Evolutionary conservation across 345 rosid genomes (phyloP), one percentile per base, ranked within the genome.

Genomic region (Eucalyptus pauciflora): DNA sequence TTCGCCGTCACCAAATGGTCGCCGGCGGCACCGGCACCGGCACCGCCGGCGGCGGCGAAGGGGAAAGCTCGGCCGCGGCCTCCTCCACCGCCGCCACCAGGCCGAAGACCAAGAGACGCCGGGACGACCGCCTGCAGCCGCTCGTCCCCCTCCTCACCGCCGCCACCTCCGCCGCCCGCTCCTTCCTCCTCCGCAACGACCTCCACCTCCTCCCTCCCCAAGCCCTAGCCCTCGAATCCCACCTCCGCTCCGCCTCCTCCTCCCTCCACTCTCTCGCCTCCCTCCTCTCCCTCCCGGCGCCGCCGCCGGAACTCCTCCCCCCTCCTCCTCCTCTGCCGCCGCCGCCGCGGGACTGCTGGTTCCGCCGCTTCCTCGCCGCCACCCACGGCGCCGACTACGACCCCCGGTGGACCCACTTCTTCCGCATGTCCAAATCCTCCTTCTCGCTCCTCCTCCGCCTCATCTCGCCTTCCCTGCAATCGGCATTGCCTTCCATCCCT

Each of bases 381-480:
- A 89, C 95, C 86, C 86, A 89, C 80, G 50, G 92, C 89, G 69
- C 86, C 24, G 93, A 92, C 48, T 69, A 67, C 71, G 95, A 93
- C 86, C 94, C 94, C n/a, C 95, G 93, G 5, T 97, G 98, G 98
- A 50, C 69, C 52, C 93, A 89, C 43, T 91, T 90, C 90, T 96
- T 97, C 90, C 93, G 96, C 50, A 91, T 97, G 95, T 93, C 96
- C 2, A 92, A 91, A 62, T 89, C 94, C 7, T 92, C 92, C 4
- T 95, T 97, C 89, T 89, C 76, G 86, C 69, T 33, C 41, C 98
- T 96, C 88, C 93, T 94, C 87, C 90, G 92, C 6, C 67, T 91
- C 87, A 87, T 97, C 48, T 87, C 93, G 64, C 94, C 95, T 48
- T 91, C 88, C 24, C 92, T 93, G 51, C 91, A 89, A 17, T 88